Conservation (phyloP, 306 rosid genomes). For the Casuarina cunninghamiana region DNA sequence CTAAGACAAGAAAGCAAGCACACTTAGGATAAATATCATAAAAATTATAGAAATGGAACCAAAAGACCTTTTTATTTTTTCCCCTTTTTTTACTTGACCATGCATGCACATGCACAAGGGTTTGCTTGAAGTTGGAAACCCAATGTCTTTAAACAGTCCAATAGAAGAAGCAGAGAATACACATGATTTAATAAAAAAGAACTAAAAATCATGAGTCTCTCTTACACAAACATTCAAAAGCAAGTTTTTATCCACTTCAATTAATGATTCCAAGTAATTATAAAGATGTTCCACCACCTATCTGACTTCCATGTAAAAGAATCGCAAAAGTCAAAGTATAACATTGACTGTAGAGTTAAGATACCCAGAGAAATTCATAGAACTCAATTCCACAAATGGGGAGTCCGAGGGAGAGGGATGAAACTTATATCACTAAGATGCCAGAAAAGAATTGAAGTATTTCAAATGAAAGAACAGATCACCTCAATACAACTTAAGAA, state of each 20-base stretch:
- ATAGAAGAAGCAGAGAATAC: background rate
- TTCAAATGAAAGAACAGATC: background rate
- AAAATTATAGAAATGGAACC: background rate
- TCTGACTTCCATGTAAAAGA: background rate
- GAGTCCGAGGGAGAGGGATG: too few species aligned
- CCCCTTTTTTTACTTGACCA: background rate
- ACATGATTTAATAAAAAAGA: background rate
- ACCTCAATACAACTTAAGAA: background rate
- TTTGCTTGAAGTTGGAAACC: background rate
- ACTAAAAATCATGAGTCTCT: background rate
- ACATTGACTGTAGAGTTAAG: background rate
- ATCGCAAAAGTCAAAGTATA: background rate
- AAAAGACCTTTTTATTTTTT: background rate
- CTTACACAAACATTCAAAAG: too few species aligned
- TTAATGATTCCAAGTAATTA: background rate
- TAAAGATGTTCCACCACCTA: background rate
- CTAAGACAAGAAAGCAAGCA: conserved; percentile 34
- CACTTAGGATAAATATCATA: background rate
- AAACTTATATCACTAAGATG: background rate
- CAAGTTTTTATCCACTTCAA: background rate
- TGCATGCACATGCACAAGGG: background rate
- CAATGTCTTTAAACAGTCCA: background rate
- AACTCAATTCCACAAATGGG: background rate
- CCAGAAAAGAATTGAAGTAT: background rate
- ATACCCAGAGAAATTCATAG: background rate